Conservation (phyloP, 2,329 filamentous ascomycete genomes). For the Hypoxylon sp. region DNA sequence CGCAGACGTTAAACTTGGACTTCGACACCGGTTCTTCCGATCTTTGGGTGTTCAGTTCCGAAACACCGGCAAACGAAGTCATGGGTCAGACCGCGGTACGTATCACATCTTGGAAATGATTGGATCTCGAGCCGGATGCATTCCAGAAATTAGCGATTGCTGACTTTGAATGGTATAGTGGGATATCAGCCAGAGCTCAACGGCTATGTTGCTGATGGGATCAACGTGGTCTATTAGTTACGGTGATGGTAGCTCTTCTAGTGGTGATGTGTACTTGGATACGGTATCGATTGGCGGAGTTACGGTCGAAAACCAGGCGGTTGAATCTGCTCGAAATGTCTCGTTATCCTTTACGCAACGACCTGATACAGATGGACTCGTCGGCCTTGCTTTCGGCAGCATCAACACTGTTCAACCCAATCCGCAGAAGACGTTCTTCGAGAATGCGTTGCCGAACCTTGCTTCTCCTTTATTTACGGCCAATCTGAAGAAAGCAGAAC, state of each 20-base stretch:
- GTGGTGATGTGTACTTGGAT: conserved; percentile 60
- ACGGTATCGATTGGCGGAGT: conserved; percentile 58
- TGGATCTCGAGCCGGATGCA: not conserved
- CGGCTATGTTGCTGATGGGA: conserved; percentile 54
- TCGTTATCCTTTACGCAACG: conserved; percentile 56
- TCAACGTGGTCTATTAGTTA: conserved; percentile 58
- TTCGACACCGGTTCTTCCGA: conserved; percentile 63
- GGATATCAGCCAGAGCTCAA: conserved; percentile 55
- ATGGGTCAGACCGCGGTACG: conserved; percentile 53
- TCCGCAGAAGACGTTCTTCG: conserved; percentile 59
- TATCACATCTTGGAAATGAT: not conserved
- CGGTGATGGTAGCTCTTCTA: conserved; percentile 58
- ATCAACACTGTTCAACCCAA: conserved; percentile 59
- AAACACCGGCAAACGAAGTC: conserved; percentile 51
- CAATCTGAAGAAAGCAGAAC: conserved; percentile 53
- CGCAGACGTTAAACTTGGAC: conserved; percentile 58
- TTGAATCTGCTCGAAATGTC: conserved; percentile 58
- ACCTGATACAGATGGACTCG: conserved; percentile 56
- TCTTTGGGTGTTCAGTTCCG: conserved; percentile 61
- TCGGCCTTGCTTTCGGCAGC: conserved; percentile 59
- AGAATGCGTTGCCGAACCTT: conserved; percentile 52
- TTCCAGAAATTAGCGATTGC: not conserved
- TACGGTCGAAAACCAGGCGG: conserved; percentile 56
- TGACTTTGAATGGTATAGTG: conserved; percentile 46
- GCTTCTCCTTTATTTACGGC: conserved; percentile 68